phyloP scores from a whole-genome alignment of 441 rosid species.

The Arabidopsis lyrata region DNA sequence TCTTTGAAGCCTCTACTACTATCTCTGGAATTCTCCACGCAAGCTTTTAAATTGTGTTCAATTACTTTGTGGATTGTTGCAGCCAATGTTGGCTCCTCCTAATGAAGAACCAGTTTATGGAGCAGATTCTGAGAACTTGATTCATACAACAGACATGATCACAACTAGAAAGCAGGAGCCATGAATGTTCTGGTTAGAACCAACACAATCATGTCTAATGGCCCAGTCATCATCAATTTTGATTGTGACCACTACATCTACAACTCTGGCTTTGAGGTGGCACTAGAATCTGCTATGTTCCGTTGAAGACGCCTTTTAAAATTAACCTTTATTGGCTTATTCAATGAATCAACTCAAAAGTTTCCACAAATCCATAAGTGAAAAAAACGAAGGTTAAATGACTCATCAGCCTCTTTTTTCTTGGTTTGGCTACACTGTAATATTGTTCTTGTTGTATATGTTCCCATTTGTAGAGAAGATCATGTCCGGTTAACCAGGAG shows the following conservation, averaged over 20 bases:
- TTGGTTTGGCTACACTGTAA: not conserved
- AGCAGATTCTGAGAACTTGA: constrained; percentile 56
- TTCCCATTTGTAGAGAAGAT: not conserved
- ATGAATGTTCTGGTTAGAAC: constrained; percentile 89
- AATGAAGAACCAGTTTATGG: constrained; percentile 71
- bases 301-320: constrained; percentile 42
- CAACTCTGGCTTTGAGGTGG: constrained; percentile 85
- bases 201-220: constrained; percentile 87
- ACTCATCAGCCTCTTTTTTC: constrained; percentile 7
- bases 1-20: too few species aligned
- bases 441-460: not conserved
- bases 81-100: constrained; percentile 87
- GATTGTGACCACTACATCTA: constrained; percentile 81
- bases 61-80: constrained; percentile 23
- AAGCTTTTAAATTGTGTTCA: not conserved
- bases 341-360: not conserved
- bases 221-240: constrained; percentile 85
- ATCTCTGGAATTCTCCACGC: too few species aligned
- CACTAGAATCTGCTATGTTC: constrained; percentile 79
- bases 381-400: constrained; percentile 13
- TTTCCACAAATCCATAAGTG: not conserved
- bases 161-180: constrained; percentile 92
- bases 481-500: constrained; percentile 3
- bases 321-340: not conserved
- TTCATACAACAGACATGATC: constrained; percentile 77